Evolutionary conservation across 257 asterid genomes (phyloP).

Genomic region (Ophiorrhiza pumila): DNA sequence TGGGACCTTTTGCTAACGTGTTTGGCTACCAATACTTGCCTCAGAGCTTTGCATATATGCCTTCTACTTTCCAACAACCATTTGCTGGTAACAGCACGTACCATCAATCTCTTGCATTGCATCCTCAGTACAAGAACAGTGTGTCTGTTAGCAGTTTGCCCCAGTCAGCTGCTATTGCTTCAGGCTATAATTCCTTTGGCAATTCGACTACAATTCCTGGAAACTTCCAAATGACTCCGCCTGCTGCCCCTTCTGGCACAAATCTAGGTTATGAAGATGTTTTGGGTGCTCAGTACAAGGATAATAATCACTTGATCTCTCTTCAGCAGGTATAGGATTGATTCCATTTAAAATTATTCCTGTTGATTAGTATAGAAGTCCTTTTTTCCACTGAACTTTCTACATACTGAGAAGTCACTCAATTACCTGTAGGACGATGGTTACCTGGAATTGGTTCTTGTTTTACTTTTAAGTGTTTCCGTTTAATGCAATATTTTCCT

Average conservation of each 20-base stretch:
- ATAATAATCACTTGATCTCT: slow-evolving; percentile 51
- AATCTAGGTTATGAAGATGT: slow-evolving; percentile 56
- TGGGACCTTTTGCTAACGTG: slow-evolving; percentile 66
- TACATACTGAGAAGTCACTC: neutral
- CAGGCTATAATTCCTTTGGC: slow-evolving; percentile 68
- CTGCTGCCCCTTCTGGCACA: slow-evolving; percentile 58
- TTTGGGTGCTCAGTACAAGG: slow-evolving; percentile 76
- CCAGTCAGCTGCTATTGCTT: slow-evolving; percentile 67
- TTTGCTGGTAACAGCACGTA: slow-evolving; percentile 57
- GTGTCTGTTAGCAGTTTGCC: slow-evolving; percentile 62
- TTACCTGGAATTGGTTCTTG: neutral
- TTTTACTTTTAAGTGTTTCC: too few relatives aligned
- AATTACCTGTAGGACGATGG: neutral
- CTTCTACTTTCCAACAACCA: slow-evolving; percentile 72
- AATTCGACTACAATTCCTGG: slow-evolving; percentile 49
- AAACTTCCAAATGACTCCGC: slow-evolving; percentile 60
- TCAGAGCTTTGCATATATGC: slow-evolving; percentile 71
- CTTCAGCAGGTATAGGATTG: slow-evolving; percentile 91
- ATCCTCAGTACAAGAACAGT: slow-evolving; percentile 62
- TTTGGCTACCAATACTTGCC: slow-evolving; percentile 66
- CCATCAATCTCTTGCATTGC: slow-evolving; percentile 65
- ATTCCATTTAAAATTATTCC: neutral
- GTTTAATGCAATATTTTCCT: too few relatives aligned
- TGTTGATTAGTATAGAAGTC: neutral
- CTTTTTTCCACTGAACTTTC: neutral